Percentiles rank a stretch among this genome's conserved stretches.
Conservation (phyloP, 768 basidiomycete genomes). For the Agrocybe praecox region DNA sequence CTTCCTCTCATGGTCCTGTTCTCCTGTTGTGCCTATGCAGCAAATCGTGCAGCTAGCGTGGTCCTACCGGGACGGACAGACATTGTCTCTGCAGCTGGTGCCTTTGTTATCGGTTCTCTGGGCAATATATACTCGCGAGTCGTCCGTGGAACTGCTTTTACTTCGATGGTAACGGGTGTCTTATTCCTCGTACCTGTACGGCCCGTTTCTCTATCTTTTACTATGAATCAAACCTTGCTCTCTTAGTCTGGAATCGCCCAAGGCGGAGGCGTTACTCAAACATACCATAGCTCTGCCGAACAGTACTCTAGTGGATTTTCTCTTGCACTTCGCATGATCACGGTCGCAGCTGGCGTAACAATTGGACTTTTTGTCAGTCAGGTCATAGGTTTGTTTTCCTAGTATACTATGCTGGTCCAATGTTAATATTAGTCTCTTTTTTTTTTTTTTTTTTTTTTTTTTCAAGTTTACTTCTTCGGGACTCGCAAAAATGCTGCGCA, state of each 20-base stretch:
- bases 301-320: conserved; percentile 80
- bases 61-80: conserved; percentile 69
- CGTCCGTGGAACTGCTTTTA: conserved; percentile 81
- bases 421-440: background rate
- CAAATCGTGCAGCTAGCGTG: conserved; percentile 63
- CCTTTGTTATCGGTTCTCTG: conserved; percentile 75
- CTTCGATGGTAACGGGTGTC: conserved; percentile 93
- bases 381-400: conserved; percentile 47
- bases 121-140: conserved; percentile 83
- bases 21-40: conserved; percentile 73
- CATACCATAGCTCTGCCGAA: conserved; percentile 60
- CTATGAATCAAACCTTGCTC: conserved; percentile 10
- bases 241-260: conserved; percentile 73
- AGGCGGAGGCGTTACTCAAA: conserved; percentile 69
- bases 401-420: background rate
- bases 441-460: too few relatives aligned
- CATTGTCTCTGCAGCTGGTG: conserved; percentile 78
- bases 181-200: conserved; percentile 86
- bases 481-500: conserved; percentile 71
- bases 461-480: conserved; percentile 70
- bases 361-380: conserved; percentile 85
- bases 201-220: conserved; percentile 4
- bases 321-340: conserved; percentile 81
- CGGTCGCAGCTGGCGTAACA: conserved; percentile 83
- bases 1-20: conserved; percentile 78